Conservation (phyloP, 495 filamentous ascomycete genomes). For the Lindgomyces ingoldianus region DNA sequence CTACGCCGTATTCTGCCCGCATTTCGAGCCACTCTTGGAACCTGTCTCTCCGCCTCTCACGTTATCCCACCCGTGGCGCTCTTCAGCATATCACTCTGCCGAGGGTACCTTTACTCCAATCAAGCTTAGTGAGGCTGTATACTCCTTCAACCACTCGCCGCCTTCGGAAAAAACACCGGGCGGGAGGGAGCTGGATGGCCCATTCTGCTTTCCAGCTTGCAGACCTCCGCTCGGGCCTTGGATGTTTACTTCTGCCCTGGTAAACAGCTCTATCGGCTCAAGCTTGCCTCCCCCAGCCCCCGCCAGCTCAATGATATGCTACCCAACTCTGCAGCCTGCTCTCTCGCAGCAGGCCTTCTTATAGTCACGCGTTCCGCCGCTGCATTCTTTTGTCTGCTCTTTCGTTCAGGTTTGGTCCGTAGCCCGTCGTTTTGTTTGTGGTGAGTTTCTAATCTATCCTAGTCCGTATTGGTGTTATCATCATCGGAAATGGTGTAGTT, state of each 20-base stretch:
- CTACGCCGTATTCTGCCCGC: slow-evolving; percentile 26
- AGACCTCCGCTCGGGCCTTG: slow-evolving; percentile 20
- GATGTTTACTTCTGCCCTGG: slow-evolving; percentile 9
- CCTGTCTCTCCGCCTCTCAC: slow-evolving; percentile 18
- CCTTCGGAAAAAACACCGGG: not conserved
- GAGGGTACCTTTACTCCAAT: slow-evolving; percentile 6
- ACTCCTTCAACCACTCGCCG: slow-evolving; percentile 1
- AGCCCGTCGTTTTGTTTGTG: slow-evolving; percentile 29
- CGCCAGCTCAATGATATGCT: slow-evolving; percentile 20
- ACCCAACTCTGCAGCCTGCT: slow-evolving; percentile 29
- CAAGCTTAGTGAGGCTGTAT: slow-evolving; percentile 29
- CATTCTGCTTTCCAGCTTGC: slow-evolving; percentile 18
- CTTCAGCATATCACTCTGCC: slow-evolving; percentile 17
- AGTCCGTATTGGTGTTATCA: not conserved
- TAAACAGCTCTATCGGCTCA: slow-evolving; percentile 12
- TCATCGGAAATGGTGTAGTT: not conserved
- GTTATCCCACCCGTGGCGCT: slow-evolving; percentile 21
- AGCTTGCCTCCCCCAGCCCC: slow-evolving; percentile 26
- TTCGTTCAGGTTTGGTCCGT: slow-evolving; percentile 16
- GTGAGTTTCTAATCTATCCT: slow-evolving; percentile 11
- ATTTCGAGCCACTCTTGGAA: slow-evolving; percentile 12
- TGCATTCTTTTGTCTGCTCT: not conserved
- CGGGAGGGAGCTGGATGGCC: not conserved
- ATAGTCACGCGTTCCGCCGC: slow-evolving; percentile 26
- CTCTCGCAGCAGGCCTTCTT: slow-evolving; percentile 18